Base-by-base conservation (phyloP, 805 yeast genomes). In the Candida michaelii region DNA sequence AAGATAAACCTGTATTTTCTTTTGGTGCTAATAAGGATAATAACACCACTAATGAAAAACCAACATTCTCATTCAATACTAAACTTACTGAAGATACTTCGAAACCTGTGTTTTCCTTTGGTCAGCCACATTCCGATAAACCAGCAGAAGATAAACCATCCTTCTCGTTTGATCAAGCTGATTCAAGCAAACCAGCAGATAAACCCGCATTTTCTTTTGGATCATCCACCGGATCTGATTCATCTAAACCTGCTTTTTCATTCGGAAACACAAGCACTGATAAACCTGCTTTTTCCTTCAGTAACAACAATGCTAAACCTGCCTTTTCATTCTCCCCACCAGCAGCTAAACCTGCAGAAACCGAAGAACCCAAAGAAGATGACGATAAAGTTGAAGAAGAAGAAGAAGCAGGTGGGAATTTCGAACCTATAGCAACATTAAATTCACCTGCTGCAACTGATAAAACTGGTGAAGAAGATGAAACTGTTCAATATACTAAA, bases 391-490 rank as follows among this genome's bases (percentile, higher is more conserved):
- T 66, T 35, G 75, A 72, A 44, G 73, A 71, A 4, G 73, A 18
- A 15, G 73, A 18, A 15, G 44, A 41, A 30, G 40, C 30, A 12
- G 71, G 31, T 79, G 73, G 44, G 1, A 71, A 79, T 49, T 79
- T 74, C 49, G 43, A 43, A 10, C 46, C 46, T 21, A 25, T 43
- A 8, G 43, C 40, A 4, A 13, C 30, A 3, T 29, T 36, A 33
- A 64, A 69, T 16, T 74, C 77, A 36, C 70, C 82, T 40, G 72
- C 82, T 42, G 71, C 81, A 10, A 78, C 76, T 5, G 46, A 44
- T 16, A 70, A 75, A 51, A 85, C 91, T 7, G 97, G 97, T 14
- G 97, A 91, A 65, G 97, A 89, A 63, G 75, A 79, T 41, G 97
- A 91, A 65, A 79, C 72, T 1, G 58, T 73, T 0, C 54, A 78